Base-by-base conservation (phyloP, 176 grass and related monocot species). In the Oropetium thomaeum region DNA sequence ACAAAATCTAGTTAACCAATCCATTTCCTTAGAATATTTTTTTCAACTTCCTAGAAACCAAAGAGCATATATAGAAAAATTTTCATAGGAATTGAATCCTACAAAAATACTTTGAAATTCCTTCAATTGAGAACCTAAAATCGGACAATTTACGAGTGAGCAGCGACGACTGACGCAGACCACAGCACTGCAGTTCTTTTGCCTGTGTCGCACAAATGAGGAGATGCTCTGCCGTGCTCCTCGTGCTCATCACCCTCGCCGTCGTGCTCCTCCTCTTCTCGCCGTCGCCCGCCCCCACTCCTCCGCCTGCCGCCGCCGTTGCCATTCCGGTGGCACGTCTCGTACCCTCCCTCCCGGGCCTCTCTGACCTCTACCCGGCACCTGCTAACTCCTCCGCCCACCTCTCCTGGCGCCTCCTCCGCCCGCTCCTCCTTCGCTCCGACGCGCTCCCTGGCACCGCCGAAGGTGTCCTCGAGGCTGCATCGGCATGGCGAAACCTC, bases 341-440 rank as follows among this genome's bases (percentile, higher is more conserved):
- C 61, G 45, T 74, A 40, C 81, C 76, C 30, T n/a, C 25, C 82
- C 78, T 83, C 43, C 78, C 62, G 3, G 78, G 78, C n/a, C 82
- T 82, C 58, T 76, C 90, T 11, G 37, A 44, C 52, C 79, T 97
- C 44, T 91, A 93, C 79, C 76, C 76, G 5, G 15, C 90, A 10
- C 79, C 76, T 57, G 51, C 45, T 65, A 81, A 74, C 61, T 90
- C 76, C 54, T 81, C 85, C 48, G 32, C 71, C 2, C 68, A 74
- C 38, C 77, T 86, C 41, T 79, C 84, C 23, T 97, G 93, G 93
- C 27, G 37, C 43, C 87, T 86, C 75, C 84, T 93, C 82, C 87
- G 82, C 62, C 75, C 87, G 51, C 74, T 93, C 32, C 90, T 97
- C 52, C 29, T 70, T 53, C 85, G 90, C 49, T 92, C 93, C 28